Evolutionary conservation across 768 basidiomycete genomes (phyloP).

Genomic region (Jaapia argillacea): DNA sequence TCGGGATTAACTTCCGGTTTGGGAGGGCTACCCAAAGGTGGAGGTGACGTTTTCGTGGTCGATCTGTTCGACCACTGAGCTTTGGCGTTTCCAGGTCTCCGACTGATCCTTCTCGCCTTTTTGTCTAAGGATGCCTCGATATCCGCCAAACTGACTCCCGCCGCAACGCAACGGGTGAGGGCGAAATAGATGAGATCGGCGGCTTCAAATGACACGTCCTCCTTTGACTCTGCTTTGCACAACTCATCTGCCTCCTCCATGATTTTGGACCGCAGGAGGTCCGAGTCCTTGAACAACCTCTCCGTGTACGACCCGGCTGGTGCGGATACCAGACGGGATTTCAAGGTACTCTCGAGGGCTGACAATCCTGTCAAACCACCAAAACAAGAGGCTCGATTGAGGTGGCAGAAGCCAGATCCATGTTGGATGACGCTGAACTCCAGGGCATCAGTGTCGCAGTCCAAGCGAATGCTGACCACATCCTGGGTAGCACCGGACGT

Average conservation of each 20-base stretch:
- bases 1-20: slow-evolving; percentile 22
- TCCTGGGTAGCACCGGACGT: slow-evolving; percentile 92
- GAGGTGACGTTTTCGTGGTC: slow-evolving; percentile 8
- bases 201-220: slow-evolving; percentile 89
- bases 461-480: slow-evolving; percentile 69
- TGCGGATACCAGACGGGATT: slow-evolving; percentile 59
- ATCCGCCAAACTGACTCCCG: slow-evolving; percentile 75
- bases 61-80: too few species aligned
- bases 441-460: slow-evolving; percentile 90
- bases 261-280: slow-evolving; percentile 85
- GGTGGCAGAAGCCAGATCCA: slow-evolving; percentile 90
- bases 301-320: slow-evolving; percentile 91
- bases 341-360: slow-evolving; percentile 72
- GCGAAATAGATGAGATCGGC: slow-evolving; percentile 94
- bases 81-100: slow-evolving; percentile 89
- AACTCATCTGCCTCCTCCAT: slow-evolving; percentile 98
- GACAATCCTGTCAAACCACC: slow-evolving; percentile 71
- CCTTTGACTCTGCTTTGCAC: slow-evolving; percentile 67
- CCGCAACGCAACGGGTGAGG: slow-evolving; percentile 71
- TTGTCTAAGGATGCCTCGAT: slow-evolving; percentile 76
- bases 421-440: slow-evolving; percentile 87
- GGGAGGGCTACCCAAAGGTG: slow-evolving; percentile 15
- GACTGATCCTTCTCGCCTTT: slow-evolving; percentile 80
- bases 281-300: slow-evolving; percentile 72
- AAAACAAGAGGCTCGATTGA: slow-evolving; percentile 83